Evolutionary conservation across 2,329 filamentous ascomycete species (phyloP), one percentile per base, ranked within the genome.

Genomic region (Curvularia lunata): DNA sequence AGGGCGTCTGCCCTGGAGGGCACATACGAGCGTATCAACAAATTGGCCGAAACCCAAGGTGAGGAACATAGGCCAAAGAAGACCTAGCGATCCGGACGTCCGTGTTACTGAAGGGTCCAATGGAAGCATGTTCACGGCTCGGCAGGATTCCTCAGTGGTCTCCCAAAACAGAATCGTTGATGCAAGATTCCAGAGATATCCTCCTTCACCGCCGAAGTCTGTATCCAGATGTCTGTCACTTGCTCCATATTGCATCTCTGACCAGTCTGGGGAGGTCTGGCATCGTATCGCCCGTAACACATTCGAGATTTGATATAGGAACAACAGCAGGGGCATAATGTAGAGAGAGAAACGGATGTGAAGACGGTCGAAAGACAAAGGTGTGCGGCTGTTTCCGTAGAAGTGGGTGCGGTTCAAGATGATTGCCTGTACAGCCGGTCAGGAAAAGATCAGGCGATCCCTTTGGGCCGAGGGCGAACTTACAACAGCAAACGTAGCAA

Each of bases 351-450:
- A 47, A 37, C 74, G 72, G 21, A 76, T 49, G 85, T 71, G 54
- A 34, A 87, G 84, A 87, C 91, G 94, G 54, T 85, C 84, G 2
- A 98, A 82, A 9, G 85, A 84, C n/a, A 97, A 81, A 52, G 91
- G 87, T 52, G 93, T 86, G 61, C 95, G 85, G 13, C 92, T 94
- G 0, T 93, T 94, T 41, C 92, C 94, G 77, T 97, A 98, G 67
- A 98, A 95, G 57, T 93, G 89, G 6, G 95, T 96, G 56, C 95
- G 87, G 74, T 98, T 98, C 23, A 98, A 82, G 56, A 97, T 80
- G 57, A 98, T 86, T 21, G 92, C 92, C 86, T 88, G 59, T 23
- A 50, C 19, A 27, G n/a, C 19, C 18, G 21, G 45, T 61, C 32
- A 66, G 53, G 34, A 45, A 13, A 38, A 13, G 8, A 21, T 28